A percentile compares a stretch with the other conserved stretches of the same genome.
These are phyloP conservation scores for Pythium brachiatum DNA, from an alignment of 352 stramenopile species.

Conservation along the genomic window DNA sequence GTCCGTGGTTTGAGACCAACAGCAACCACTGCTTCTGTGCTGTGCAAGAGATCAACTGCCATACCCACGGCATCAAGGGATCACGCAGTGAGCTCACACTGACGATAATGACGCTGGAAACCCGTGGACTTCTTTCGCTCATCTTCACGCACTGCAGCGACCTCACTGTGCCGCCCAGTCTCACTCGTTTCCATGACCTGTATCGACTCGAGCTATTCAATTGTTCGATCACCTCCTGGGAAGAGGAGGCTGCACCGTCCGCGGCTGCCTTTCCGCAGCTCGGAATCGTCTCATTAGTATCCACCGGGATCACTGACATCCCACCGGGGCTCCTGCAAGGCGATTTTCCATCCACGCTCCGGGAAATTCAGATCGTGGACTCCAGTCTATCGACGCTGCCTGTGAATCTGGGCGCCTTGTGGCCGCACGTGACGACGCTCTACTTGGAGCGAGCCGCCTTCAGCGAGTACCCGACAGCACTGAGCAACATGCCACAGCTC, in stretches of 20 bases:
- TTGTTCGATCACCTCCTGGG: background rate
- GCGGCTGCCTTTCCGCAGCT: background rate
- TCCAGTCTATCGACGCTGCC: background rate
- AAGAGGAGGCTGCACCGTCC: background rate
- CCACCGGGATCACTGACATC: background rate
- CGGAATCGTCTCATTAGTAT: slow-evolving; percentile 1
- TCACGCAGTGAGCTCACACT: background rate
- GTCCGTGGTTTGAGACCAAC: slow-evolving; percentile 8
- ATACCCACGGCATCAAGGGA: background rate
- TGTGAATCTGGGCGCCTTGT: background rate
- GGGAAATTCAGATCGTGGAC: slow-evolving; percentile 2
- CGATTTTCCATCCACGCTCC: background rate
- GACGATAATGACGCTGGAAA: background rate
- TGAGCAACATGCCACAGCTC: slow-evolving; percentile 3
- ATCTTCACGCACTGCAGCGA: slow-evolving; percentile 5
- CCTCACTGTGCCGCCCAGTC: background rate
- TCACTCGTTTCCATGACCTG: background rate
- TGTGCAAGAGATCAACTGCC: slow-evolving; percentile 18
- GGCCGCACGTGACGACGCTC: slow-evolving; percentile 7
- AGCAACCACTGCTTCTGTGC: slow-evolving; percentile 1
- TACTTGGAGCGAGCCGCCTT: slow-evolving; percentile 8
- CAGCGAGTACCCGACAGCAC: background rate
- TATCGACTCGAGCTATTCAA: slow-evolving; percentile 9
- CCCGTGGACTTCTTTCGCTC: background rate
- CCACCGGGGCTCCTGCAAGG: background rate